Conservation (phyloP, 2,329 filamentous ascomycete species). For the Calonectria pauciramosa region DNA sequence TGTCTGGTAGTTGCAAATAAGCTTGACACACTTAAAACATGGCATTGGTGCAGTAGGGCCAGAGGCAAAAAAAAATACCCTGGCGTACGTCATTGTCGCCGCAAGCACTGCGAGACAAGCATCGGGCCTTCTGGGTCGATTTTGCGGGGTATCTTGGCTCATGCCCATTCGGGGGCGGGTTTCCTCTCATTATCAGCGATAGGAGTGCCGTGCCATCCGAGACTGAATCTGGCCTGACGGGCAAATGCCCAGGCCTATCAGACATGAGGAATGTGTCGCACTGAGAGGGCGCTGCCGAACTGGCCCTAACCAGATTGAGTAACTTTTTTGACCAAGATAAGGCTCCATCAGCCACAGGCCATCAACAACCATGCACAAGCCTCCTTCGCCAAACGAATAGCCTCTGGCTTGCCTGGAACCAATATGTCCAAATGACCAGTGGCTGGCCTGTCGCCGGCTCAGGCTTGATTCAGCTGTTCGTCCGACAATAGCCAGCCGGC, state of each 20-base stretch:
- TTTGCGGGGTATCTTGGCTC: background rate
- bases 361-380: background rate
- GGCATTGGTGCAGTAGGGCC: background rate
- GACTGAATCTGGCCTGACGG: background rate
- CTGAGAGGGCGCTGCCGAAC: background rate
- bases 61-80: background rate
- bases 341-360: background rate
- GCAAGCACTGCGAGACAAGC: background rate
- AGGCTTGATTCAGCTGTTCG: background rate
- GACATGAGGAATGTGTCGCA: background rate
- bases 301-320: background rate
- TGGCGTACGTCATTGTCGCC: background rate
- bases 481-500: background rate
- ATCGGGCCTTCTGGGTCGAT: background rate
- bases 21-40: background rate
- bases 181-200: background rate
- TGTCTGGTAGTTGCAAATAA: background rate
- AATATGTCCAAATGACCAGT: background rate
- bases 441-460: background rate
- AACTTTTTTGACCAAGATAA: slow-evolving; percentile 13
- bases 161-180: background rate
- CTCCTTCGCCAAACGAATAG: background rate
- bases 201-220: slow-evolving; percentile 2
- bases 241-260: slow-evolving; percentile 1
- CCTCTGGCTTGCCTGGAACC: background rate